Base-by-base conservation (phyloP, 148 eudicot genomes). In the Rhododendron henanense region DNA sequence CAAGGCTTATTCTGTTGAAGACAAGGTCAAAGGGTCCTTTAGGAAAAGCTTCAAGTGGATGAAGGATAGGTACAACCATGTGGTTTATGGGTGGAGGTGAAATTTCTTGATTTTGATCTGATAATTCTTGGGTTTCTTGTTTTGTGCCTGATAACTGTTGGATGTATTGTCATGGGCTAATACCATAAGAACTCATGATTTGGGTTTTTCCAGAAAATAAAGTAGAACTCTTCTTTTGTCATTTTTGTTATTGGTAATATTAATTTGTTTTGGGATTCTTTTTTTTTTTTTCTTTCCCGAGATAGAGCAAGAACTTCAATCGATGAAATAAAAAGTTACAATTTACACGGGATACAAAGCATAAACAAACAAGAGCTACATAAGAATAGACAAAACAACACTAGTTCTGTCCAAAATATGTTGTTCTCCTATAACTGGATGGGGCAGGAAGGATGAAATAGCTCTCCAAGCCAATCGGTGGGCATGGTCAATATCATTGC, bases 21-120 rank as follows among this genome's bases (percentile, higher is more conserved):
- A 93, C 11, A 94, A 95, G 88, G 93, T 95, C 83, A 95, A 95
- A 86, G 95, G 98, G 31, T 93, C 98, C 37, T 86, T 94, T 19
- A 93, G 90, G 85, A 94, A 87, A 88, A 94, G 98, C 47, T 89
- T 95, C 81, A 90, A 88, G 79, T 94, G 98, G 96, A 35, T 95
- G 48, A 95, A 94, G 87, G 85, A 90, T 33, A 91, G 81, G 86
- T 91, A 85, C 87, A 81, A 84, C 50, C 86, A 85, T 61, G 86
- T 93, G 3, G 67, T 94, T 48, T 82, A 93, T 90, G 94, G 92
- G 1, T 90, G 90, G 91, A 77, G 86, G 87, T 94, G 88, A 87
- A 44, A 2, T 51, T 47, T 53, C 31, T 81, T 55, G 25, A 35
- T 25, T 53, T n/a, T 53, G 7, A 48, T 50, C 61, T 23, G 37